Evolutionary conservation across 768 basidiomycete species (phyloP).

Genomic region (Tephrocybe sp.): DNA sequence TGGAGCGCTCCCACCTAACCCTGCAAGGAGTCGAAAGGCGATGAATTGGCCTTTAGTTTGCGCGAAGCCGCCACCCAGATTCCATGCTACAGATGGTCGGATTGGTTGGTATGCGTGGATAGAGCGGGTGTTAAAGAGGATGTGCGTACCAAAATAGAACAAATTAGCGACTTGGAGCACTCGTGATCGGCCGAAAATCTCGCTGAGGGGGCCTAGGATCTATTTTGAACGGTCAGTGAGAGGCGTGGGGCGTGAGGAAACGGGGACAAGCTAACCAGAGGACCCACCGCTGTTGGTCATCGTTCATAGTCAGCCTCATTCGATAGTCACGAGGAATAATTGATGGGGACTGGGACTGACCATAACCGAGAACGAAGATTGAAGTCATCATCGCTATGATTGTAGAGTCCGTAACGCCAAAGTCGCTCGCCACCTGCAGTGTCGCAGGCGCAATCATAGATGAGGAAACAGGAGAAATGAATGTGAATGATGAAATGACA

Average conservation of each 20-base stretch:
- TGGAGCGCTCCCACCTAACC: slow-evolving; percentile 74
- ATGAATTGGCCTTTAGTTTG: slow-evolving; percentile 57
- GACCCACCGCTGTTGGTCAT: slow-evolving; percentile 45
- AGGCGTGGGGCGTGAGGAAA: not conserved
- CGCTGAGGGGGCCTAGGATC: slow-evolving; percentile 63
- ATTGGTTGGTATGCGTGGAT: not conserved
- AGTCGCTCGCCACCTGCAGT: slow-evolving; percentile 46
- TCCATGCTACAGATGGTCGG: slow-evolving; percentile 55
- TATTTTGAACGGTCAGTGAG: too few relatives aligned
- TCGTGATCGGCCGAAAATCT: slow-evolving; percentile 66
- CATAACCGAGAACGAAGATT: slow-evolving; percentile 53
- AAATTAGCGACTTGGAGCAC: slow-evolving; percentile 67
- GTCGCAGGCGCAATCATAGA: slow-evolving; percentile 74
- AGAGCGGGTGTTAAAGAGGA: not conserved
- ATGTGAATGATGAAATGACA: slow-evolving; percentile 68
- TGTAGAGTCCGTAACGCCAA: slow-evolving; percentile 51
- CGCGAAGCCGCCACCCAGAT: slow-evolving; percentile 64
- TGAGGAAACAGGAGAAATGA: slow-evolving; percentile 69
- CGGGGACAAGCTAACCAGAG: slow-evolving; percentile 32
- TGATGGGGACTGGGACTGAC: too few relatives aligned
- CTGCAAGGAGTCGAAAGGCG: slow-evolving; percentile 67
- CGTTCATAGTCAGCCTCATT: too few relatives aligned
- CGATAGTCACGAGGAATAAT: too few relatives aligned
- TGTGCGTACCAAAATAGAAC: slow-evolving; percentile 56
- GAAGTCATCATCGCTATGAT: slow-evolving; percentile 60